phyloP scores from a whole-genome alignment of 257 asterid species.

The Primulina huaijiensis region DNA sequence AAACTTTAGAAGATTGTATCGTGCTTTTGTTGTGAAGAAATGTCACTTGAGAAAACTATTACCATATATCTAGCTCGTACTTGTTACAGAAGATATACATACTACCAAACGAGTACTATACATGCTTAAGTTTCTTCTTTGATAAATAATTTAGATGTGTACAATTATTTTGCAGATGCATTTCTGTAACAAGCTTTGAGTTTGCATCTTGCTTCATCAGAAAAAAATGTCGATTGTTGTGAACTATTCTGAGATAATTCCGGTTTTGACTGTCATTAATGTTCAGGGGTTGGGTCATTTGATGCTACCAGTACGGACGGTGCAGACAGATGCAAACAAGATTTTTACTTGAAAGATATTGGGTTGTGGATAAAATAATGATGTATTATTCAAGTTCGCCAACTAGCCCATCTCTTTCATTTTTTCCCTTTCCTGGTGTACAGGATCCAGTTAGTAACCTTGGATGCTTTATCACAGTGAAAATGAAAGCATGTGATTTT shows the following conservation, averaged over 20 bases:
- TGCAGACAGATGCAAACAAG: constrained; percentile 25
- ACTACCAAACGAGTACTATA: too few relatives aligned
- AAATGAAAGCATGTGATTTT: not conserved
- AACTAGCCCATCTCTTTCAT: not conserved
- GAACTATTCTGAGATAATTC: not conserved
- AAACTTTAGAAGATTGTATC: too few relatives aligned
- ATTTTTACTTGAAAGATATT: not conserved
- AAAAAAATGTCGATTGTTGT: not conserved
- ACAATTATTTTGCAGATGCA: too few relatives aligned
- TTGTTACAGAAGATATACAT: too few relatives aligned
- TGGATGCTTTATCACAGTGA: not conserved
- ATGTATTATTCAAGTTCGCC: not conserved
- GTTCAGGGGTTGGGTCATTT: constrained; percentile 38
- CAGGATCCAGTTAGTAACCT: not conserved
- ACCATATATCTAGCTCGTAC: too few relatives aligned
- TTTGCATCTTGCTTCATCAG: not conserved
- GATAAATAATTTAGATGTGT: too few relatives aligned
- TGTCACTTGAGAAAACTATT: too few relatives aligned
- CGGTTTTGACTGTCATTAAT: constrained; percentile 1
- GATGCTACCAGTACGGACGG: constrained; percentile 32
- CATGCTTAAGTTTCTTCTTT: too few relatives aligned
- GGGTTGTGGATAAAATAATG: not conserved
- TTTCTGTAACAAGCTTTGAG: not conserved
- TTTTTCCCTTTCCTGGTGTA: not conserved
- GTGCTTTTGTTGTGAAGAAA: too few relatives aligned